Conservation (phyloP, 768 basidiomycete species). For the Hygrophorus russula region DNA sequence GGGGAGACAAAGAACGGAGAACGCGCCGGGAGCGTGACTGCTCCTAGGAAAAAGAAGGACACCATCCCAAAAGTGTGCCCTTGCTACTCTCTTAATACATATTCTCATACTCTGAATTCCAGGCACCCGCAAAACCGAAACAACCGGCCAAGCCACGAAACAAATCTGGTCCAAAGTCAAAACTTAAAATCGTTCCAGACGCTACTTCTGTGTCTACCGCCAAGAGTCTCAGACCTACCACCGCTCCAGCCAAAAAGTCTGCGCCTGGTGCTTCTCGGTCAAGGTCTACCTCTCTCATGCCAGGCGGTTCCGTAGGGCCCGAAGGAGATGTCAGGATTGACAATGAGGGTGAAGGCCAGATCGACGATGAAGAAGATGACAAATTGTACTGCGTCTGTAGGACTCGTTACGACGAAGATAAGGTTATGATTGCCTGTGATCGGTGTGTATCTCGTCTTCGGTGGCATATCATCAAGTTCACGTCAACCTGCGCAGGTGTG, state of each 20-base stretch:
- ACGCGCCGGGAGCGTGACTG: conserved; percentile 11
- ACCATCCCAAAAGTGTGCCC: conserved; percentile 23
- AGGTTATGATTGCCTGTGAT: conserved; percentile 91
- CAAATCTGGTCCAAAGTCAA: conserved; percentile 23
- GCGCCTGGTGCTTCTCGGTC: conserved; percentile 38
- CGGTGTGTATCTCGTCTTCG: conserved; percentile 35
- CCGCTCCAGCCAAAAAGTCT: conserved; percentile 23
- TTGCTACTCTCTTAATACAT: conserved; percentile 3
- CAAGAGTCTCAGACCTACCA: conserved; percentile 10
- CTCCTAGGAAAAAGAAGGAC: conserved; percentile 32
- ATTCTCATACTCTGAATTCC: conserved; percentile 7
- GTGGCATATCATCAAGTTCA: neutral
- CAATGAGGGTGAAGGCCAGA: conserved; percentile 36
- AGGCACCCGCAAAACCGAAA: conserved; percentile 15
- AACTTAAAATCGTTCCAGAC: conserved; percentile 14
- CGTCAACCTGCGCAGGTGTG: conserved; percentile 46
- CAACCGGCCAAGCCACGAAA: conserved; percentile 17
- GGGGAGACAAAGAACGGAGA: conserved; percentile 12
- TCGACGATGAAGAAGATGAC: conserved; percentile 45
- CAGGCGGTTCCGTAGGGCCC: conserved; percentile 29
- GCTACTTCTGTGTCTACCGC: conserved; percentile 10
- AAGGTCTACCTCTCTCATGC: conserved; percentile 62
- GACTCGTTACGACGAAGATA: conserved; percentile 78
- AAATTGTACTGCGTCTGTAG: conserved; percentile 85
- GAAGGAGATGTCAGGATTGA: conserved; percentile 26